phyloP scores from a whole-genome alignment of 2,329 filamentous ascomycete genomes.

The Clonostachys solani region DNA sequence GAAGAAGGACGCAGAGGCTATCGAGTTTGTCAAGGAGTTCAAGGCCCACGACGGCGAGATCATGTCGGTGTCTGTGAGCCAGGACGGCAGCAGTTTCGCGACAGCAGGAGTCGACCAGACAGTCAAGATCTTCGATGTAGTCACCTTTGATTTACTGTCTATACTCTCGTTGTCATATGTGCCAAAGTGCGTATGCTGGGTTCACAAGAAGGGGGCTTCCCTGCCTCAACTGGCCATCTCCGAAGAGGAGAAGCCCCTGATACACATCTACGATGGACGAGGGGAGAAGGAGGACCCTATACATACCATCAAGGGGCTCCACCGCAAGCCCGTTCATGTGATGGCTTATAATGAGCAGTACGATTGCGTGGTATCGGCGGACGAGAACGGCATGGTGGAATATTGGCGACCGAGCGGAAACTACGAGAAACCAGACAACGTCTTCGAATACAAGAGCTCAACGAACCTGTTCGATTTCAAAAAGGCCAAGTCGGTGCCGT shows the following conservation, averaged over 20 bases:
- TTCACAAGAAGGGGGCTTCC: slow-evolving; percentile 84
- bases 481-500: slow-evolving; percentile 82
- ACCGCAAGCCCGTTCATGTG: slow-evolving; percentile 73
- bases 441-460: slow-evolving; percentile 90
- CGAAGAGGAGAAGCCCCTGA: slow-evolving; percentile 64
- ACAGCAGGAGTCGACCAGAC: slow-evolving; percentile 77
- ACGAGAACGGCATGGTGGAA: slow-evolving; percentile 90
- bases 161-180: slow-evolving; percentile 75
- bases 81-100: slow-evolving; percentile 89
- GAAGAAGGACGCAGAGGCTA: slow-evolving; percentile 88
- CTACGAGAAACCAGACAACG: slow-evolving; percentile 87
- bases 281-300: slow-evolving; percentile 75
- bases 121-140: slow-evolving; percentile 76
- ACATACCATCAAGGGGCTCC: slow-evolving; percentile 74
- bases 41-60: slow-evolving; percentile 85
- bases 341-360: slow-evolving; percentile 88
- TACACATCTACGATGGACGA: slow-evolving; percentile 84
- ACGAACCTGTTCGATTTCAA: slow-evolving; percentile 97
- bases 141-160: slow-evolving; percentile 82
- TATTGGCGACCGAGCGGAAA: slow-evolving; percentile 83
- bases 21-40: slow-evolving; percentile 99
- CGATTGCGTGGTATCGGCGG: slow-evolving; percentile 87
- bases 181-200: slow-evolving; percentile 84
- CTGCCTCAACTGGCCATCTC: slow-evolving; percentile 82
- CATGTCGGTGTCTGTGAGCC: slow-evolving; percentile 76